Evolutionary conservation across 495 filamentous ascomycete genomes (phyloP), one percentile per base, ranked within the genome.

Genomic region (Friedmanniomyces endolithicus): DNA sequence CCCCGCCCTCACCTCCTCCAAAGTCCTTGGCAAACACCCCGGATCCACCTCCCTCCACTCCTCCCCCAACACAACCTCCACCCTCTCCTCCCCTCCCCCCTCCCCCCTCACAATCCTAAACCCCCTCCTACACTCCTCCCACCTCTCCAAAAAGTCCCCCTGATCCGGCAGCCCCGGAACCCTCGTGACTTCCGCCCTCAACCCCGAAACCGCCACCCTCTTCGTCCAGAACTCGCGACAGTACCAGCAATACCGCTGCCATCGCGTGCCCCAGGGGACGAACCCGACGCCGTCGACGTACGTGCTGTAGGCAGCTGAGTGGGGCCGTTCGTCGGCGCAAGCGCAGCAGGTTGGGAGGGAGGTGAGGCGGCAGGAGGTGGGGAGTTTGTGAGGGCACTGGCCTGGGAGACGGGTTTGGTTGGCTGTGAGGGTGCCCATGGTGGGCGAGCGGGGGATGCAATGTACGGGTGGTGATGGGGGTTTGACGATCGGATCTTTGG

Each of bases 201-300:
- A 41, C 31, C 68, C 63, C 9, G 61, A 63, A 9, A 58, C 59
- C 0, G 47, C 59, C 2, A 73, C 61, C 22, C 71, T 53, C 41
- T 68, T 68, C 49, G 64, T 62, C 71, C 71, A 74, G 63, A 74
- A 74, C 37, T 71, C 71, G 63, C 70, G 70, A 52, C 71, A 74
- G 60, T 68, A 71, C 68, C 70, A 73, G 58, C 71, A 74, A 52
- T 74, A 74, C 25, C 65, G 54, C 53, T 74, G 66, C 71, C 71
- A 72, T 56, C 71, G 54, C 16, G 64, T 72, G 0, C 68, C 71
- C 17, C 70, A 55, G 22, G 62, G 59, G 11, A 72, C 68, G 39
- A 71, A 71, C 17, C 71, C 71, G 2, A 74, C 63, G 22, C 71
- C 71, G 52, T 73, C 71, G 33, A 74, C 63, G 58, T 73, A 74